Base-by-base conservation (phyloP, 768 basidiomycete species). In the Lactarius psammicola region DNA sequence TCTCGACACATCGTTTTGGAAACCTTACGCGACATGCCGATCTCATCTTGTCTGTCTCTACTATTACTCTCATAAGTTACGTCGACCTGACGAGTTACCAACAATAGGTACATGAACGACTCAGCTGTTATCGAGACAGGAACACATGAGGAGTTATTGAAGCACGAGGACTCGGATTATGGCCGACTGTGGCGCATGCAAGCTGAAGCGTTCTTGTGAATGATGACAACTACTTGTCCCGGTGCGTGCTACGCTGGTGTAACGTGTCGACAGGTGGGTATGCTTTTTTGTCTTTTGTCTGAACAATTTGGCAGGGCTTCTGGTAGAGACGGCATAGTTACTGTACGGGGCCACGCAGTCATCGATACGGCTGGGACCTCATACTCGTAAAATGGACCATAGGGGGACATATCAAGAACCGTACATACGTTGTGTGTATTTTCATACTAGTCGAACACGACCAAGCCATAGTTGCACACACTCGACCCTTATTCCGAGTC, bases 141-240 rank as follows among this genome's bases (percentile, higher is more conserved):
- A 2, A 89, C 84, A 0, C 90, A 92, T 65, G 80, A 84, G 0
- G 78, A 80, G 40, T 77, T 92, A 2, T 69, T 91, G 62, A 77
- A 79, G 54, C 74, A 69, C 62, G 75, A 80, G 9, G 89, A 87
- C 17, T 67, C 66, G 10, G 86, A 88, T 60, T 92, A 92, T 71
- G 87, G 88, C 1, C 81, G 84, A 51, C 82, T 90, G 68, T 93
- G 89, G 88, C 84, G 76, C 70, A 70, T 92, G 60, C 90, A 92
- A 71, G 90, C 88, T 5, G 76, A 85, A 65, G 88, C 88, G 3
- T 93, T 92, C 62, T 67, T 67, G 58, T 67, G 62, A 67, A 3
- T 6, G 36, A 6, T 38, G 42, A 36, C 20, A 18, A 8, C 20
- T 20, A 6, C 42, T 20, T 18, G 23, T 49, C 11, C 49, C 23